Base-by-base conservation (phyloP, 441 rosid species). In the Erodium moschatum region DNA sequence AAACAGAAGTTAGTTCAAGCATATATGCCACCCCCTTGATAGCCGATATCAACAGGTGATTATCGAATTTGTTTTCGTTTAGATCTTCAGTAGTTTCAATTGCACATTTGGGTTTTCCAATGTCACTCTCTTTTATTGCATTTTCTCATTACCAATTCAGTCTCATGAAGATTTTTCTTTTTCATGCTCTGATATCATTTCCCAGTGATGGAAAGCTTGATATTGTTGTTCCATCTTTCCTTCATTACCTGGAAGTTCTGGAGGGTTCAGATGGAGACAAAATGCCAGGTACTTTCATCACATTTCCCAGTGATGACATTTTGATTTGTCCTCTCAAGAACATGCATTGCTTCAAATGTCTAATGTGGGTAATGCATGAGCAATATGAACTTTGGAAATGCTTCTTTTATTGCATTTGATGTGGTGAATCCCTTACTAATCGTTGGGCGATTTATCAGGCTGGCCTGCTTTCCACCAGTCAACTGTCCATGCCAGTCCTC, bases 381-480 rank as follows among this genome's bases (percentile, higher is more conserved):
- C 62, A 16, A 56, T 56, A 8, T 18, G 24, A 56, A 16, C 24
- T 18, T 9, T 18, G 27, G 27, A 56, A 19, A 56, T 56, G 62
- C 62, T 56, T 56, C 42, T 38, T 1, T 40, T 40, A 3, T 7
- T 40, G 46, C 46, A 40, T 40, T 40, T 8, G 11, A 5, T 40
- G 9, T 40, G 44, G 10, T 40, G 44, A 40, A 40, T 40, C 44
- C 10, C 10, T 9, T 40, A 40, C 44, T 40, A 0, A 40, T 40
- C 11, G 11, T 21, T 50, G 33, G 40, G 18, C 71, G 4, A 69
- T 76, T 64, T 69, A 60, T 74, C 78, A 95, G 99, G 99, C 74
- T 95, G 99, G 99, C 99, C 99, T 71, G 96, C 99, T 67, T 95
- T 86, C 78, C 99, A 95, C 76, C 98, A 89, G 81, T 95, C 99